A percentile compares a stretch with the other conserved stretches of the same genome.
phyloP scores from a whole-genome alignment of 805 yeast species.

The Suhomyces xylopsoci region DNA sequence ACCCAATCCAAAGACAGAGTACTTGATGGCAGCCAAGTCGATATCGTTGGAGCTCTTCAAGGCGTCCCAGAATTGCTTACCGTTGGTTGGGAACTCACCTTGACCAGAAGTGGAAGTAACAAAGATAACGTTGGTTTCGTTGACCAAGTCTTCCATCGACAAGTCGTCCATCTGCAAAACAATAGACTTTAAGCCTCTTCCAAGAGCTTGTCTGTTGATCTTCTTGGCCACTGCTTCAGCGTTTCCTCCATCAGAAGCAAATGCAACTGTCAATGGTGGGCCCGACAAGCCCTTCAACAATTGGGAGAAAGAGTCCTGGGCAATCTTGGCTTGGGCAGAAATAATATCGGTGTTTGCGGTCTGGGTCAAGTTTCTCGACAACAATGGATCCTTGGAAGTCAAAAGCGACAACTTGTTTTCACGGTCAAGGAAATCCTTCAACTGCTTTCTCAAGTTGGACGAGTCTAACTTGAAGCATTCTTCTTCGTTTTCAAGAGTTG shows the following conservation, averaged over 20 bases:
- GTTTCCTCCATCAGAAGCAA: slow-evolving; percentile 90
- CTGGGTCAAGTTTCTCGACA: slow-evolving; percentile 67
- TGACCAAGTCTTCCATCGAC: slow-evolving; percentile 67
- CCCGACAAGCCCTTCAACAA: slow-evolving; percentile 86
- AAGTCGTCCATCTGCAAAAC: slow-evolving; percentile 70
- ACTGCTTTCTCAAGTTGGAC: slow-evolving; percentile 69
- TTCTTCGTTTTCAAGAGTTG: slow-evolving; percentile 47
- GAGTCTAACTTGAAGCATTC: slow-evolving; percentile 83
- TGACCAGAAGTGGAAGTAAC: slow-evolving; percentile 79
- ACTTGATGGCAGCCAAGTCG: slow-evolving; percentile 58
- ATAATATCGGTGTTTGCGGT: slow-evolving; percentile 60
- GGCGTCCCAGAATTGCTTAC: slow-evolving; percentile 73
- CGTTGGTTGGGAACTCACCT: slow-evolving; percentile 84
- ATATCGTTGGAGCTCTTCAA: slow-evolving; percentile 58
- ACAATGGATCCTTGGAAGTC: slow-evolving; percentile 65
- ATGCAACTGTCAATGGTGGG: slow-evolving; percentile 83
- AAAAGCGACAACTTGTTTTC: slow-evolving; percentile 84
- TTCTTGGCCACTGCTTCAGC: slow-evolving; percentile 81
- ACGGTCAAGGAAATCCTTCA: slow-evolving; percentile 78
- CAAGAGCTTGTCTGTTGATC: slow-evolving; percentile 72
- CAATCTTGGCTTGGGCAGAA: slow-evolving; percentile 57
- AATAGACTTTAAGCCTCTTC: slow-evolving; percentile 69
- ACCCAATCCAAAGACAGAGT: slow-evolving; percentile 73
- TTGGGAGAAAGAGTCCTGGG: slow-evolving; percentile 73
- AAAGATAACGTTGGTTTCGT: slow-evolving; percentile 66